Percentiles rank a stretch among this genome's conserved stretches.
Conservation (phyloP, 176 grass and related monocot species). For the Phragmites australis region DNA sequence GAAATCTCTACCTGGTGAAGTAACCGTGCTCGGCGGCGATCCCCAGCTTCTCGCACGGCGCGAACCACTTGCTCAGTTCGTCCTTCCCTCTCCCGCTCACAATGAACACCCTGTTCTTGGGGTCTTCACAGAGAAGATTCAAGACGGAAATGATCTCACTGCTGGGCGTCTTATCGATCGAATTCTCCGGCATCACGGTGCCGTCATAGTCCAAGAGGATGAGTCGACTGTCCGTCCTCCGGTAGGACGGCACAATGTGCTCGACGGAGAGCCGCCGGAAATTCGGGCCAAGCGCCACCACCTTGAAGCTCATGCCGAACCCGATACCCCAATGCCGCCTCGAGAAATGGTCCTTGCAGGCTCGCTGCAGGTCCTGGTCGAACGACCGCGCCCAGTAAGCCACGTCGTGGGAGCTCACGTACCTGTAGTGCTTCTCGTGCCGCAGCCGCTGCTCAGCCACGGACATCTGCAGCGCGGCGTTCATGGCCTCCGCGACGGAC, state of each 20-base stretch:
- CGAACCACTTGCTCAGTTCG: slow-evolving; percentile 72
- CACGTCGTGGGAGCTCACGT: slow-evolving; percentile 88
- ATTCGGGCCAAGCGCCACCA: slow-evolving; percentile 75
- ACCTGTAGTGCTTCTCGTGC: slow-evolving; percentile 98
- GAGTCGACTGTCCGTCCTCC: slow-evolving; percentile 46
- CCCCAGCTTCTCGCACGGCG: slow-evolving; percentile 77
- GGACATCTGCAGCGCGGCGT: slow-evolving; percentile 58
- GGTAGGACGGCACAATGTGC: slow-evolving; percentile 64
- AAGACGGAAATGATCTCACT: slow-evolving; percentile 66
- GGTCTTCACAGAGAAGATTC: slow-evolving; percentile 73
- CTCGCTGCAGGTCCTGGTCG: slow-evolving; percentile 80
- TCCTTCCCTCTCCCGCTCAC: slow-evolving; percentile 82
- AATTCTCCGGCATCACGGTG: slow-evolving; percentile 68
- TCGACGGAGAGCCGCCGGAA: slow-evolving; percentile 82
- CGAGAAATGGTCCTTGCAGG: slow-evolving; percentile 88
- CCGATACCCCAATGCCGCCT: slow-evolving; percentile 87
- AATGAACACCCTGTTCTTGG: slow-evolving; percentile 86
- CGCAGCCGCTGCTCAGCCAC: slow-evolving; percentile 75
- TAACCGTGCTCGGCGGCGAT: slow-evolving; percentile 94
- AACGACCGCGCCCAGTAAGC: slow-evolving; percentile 82
- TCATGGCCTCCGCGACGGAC: slow-evolving; percentile 78
- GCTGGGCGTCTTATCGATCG: slow-evolving; percentile 66
- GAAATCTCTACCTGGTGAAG: slow-evolving; percentile 76
- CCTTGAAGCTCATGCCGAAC: slow-evolving; percentile 87
- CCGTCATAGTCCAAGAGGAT: slow-evolving; percentile 97